Evolutionary conservation across 805 yeast species (phyloP).

Genomic region (Yarrowia sp.): DNA sequence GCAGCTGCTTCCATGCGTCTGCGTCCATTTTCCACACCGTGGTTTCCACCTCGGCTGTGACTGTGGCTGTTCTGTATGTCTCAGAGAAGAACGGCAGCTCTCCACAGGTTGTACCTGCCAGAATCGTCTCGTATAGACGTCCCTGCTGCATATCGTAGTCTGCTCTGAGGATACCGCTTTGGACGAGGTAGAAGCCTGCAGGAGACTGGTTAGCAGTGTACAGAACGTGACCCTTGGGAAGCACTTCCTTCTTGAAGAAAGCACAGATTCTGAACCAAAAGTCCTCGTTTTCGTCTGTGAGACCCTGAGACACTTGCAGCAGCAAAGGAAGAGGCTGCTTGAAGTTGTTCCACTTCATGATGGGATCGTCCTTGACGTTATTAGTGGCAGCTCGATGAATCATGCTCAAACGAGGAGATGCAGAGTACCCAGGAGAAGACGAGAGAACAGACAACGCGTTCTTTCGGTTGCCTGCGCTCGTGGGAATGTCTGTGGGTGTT

Average conservation of each 20-base stretch:
- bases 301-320: conserved; percentile 56
- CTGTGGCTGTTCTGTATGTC: conserved; percentile 46
- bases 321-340: conserved; percentile 62
- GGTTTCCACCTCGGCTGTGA: conserved; percentile 59
- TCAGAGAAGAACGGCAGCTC: conserved; percentile 47
- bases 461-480: neutral
- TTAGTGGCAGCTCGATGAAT: conserved; percentile 39
- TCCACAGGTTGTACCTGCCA: conserved; percentile 76
- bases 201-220: conserved; percentile 48
- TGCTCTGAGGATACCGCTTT: conserved; percentile 52
- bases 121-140: conserved; percentile 48
- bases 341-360: conserved; percentile 37
- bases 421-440: conserved; percentile 29
- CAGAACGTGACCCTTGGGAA: conserved; percentile 49
- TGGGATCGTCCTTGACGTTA: conserved; percentile 38
- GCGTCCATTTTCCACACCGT: conserved; percentile 66
- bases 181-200: conserved; percentile 59
- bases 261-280: conserved; percentile 68
- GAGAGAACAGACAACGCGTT: neutral
- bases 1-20: conserved; percentile 47
- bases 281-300: conserved; percentile 48
- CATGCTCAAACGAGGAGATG: conserved; percentile 35
- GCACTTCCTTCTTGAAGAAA: conserved; percentile 51
- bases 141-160: conserved; percentile 53
- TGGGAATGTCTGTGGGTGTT: neutral